phyloP scores from a whole-genome alignment of 2,329 filamentous ascomycete species.

The Didymella segeticola region DNA sequence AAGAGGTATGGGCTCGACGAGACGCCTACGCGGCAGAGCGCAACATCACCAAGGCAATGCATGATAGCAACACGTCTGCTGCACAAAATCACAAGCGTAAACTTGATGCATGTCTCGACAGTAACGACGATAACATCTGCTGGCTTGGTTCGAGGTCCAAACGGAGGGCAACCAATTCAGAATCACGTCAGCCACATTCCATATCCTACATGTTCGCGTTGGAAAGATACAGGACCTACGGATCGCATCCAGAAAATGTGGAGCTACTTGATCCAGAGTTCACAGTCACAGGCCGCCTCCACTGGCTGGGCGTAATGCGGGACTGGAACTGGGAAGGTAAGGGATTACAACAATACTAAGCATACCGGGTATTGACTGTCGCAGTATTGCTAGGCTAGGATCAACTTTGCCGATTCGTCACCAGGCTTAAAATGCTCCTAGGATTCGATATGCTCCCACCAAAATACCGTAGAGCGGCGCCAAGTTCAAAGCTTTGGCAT shows the following conservation, averaged over 20 bases:
- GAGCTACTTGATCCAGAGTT: slow-evolving; percentile 63
- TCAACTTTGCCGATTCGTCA: neutral
- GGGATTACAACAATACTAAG: slow-evolving; percentile 23
- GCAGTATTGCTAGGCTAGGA: slow-evolving; percentile 7
- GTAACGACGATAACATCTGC: slow-evolving; percentile 26
- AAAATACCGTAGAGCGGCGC: too few relatives aligned
- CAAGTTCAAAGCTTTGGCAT: too few relatives aligned
- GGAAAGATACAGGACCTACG: slow-evolving; percentile 35
- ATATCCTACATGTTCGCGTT: neutral
- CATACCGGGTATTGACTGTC: neutral
- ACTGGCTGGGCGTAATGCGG: slow-evolving; percentile 75
- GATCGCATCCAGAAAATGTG: slow-evolving; percentile 21
- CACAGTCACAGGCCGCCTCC: slow-evolving; percentile 69
- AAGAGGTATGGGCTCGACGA: slow-evolving; percentile 70
- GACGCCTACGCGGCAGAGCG: slow-evolving; percentile 58
- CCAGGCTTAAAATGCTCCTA: too few relatives aligned
- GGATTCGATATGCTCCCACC: too few relatives aligned
- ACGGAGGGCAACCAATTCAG: slow-evolving; percentile 14
- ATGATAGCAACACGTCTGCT: slow-evolving; percentile 16
- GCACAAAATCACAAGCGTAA: slow-evolving; percentile 31
- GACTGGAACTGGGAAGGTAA: slow-evolving; percentile 77
- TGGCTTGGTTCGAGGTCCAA: slow-evolving; percentile 34
- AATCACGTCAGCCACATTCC: neutral
- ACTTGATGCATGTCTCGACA: slow-evolving; percentile 19
- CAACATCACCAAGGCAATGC: slow-evolving; percentile 11